Base-by-base conservation (phyloP, 176 grass and related monocot genomes). In the Oropetium thomaeum region DNA sequence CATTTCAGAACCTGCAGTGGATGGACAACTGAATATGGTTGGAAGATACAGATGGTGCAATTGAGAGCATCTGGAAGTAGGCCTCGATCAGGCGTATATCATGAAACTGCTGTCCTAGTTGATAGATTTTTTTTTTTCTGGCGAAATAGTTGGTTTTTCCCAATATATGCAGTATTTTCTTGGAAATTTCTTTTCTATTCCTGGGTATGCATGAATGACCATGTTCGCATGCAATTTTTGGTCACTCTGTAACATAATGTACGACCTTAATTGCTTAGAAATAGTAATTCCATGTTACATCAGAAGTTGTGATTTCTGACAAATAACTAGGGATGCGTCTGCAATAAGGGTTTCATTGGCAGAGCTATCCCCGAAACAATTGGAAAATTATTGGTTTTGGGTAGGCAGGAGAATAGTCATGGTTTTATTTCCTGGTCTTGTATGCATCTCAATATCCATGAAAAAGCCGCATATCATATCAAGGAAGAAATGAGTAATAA, bases 191-290 rank as follows among this genome's bases (percentile, higher is more conserved):
- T 62, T 63, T 63, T 63, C 39, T 78, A 73, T 69, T 33, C 7
- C n/a, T 7, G 25, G 59, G 42, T 41, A 14, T 23, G 17, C 27
- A 8, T 69, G 60, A 33, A 42, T 58, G 22, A 73, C 1, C 65
- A 19, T 44, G 40, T 72, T 63, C 29, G 19, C 34, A 1, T 73
- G 38, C 74, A 74, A 68, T 45, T 79, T 83, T 83, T 81, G 72
- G 29, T 49, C 31, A 13, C 8, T 67, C 32, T 88, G 75, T 83
- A 87, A 82, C 53, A 20, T 81, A 82, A 65, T 78, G 61, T 68
- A 79, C 53, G 23, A 51, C 79, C 49, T n/a, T 33, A 73, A 83
- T 66, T 68, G 34, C 79, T 78, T 43, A 79, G 32, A 82, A 41
- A 71, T 31, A 52, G 29, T 64, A 63, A 39, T 29, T 70, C 13